Evolutionary conservation across 345 rosid species (phyloP).

Genomic region (Aethionema arabicum): DNA sequence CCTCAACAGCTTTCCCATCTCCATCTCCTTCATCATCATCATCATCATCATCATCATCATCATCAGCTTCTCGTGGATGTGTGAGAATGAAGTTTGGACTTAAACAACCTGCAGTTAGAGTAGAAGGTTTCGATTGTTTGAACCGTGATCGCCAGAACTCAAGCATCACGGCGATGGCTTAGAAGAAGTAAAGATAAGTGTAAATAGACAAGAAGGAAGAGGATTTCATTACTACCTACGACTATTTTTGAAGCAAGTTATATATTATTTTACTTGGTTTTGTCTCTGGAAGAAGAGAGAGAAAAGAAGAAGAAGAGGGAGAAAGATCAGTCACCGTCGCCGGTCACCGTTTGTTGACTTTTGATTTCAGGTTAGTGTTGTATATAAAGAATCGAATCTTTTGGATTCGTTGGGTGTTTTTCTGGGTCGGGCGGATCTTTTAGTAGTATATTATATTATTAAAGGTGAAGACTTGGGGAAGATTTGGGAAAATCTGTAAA

Average conservation of each 20-base stretch:
- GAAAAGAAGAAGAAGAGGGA: slow-evolving; percentile 20
- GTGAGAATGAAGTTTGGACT: slow-evolving; percentile 72
- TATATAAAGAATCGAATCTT: slow-evolving; percentile 32
- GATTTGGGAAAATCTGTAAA: slow-evolving; percentile 27
- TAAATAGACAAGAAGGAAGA: slow-evolving; percentile 47
- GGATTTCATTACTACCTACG: slow-evolving; percentile 28
- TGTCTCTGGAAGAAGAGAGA: slow-evolving; percentile 24
- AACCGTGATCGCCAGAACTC: slow-evolving; percentile 90
- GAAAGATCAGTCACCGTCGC: slow-evolving; percentile 30
- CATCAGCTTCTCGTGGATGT: slow-evolving; percentile 70
- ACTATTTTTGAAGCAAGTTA: slow-evolving; percentile 40
- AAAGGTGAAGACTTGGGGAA: slow-evolving; percentile 7
- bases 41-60: slow-evolving; percentile 52
- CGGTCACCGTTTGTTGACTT: slow-evolving; percentile 28
- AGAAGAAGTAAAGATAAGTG: slow-evolving; percentile 54
- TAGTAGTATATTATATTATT: slow-evolving; percentile 14
- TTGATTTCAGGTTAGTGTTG: slow-evolving; percentile 30
- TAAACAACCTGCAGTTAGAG: slow-evolving; percentile 89
- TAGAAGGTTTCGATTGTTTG: slow-evolving; percentile 99
- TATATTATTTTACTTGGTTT: slow-evolving; percentile 14
- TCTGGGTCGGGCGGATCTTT: slow-evolving; percentile 37
- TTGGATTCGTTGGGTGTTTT: slow-evolving; percentile 32
- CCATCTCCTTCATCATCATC: slow-evolving; percentile 56
- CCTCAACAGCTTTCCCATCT: slow-evolving; percentile 35
- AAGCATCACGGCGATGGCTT: slow-evolving; percentile 98